phyloP scores from a whole-genome alignment of 768 basidiomycete species.

The Suillus americanus region DNA sequence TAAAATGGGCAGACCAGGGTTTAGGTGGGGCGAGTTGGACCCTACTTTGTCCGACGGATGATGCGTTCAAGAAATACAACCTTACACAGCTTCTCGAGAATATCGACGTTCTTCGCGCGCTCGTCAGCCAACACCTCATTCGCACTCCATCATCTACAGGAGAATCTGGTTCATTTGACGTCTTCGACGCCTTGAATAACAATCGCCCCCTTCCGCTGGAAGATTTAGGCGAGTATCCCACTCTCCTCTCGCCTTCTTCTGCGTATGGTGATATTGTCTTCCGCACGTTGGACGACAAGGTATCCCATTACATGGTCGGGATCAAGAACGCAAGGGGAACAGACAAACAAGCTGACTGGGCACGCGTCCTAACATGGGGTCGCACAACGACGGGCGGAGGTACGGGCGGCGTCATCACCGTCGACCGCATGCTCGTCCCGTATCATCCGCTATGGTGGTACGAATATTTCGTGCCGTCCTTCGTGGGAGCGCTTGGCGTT shows the following conservation, averaged over 20 bases:
- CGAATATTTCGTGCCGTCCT: slow-evolving; percentile 68
- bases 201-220: slow-evolving; percentile 73
- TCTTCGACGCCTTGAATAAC: slow-evolving; percentile 48
- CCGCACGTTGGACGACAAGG: slow-evolving; percentile 46
- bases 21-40: slow-evolving; percentile 72
- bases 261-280: slow-evolving; percentile 86
- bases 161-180: slow-evolving; percentile 22
- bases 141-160: slow-evolving; percentile 37
- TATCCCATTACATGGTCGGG: slow-evolving; percentile 55
- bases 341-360: slow-evolving; percentile 61
- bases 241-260: slow-evolving; percentile 65
- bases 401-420: slow-evolving; percentile 85
- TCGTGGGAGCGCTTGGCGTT: slow-evolving; percentile 59
- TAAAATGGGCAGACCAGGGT: slow-evolving; percentile 57
- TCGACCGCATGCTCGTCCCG: slow-evolving; percentile 81
- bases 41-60: slow-evolving; percentile 86
- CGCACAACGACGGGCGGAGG: slow-evolving; percentile 71
- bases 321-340: slow-evolving; percentile 74
- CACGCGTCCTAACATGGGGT: slow-evolving; percentile 69
- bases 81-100: slow-evolving; percentile 71
- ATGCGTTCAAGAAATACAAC: slow-evolving; percentile 87
- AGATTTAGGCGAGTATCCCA: slow-evolving; percentile 72
- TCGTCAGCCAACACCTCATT: slow-evolving; percentile 79
- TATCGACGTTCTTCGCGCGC: slow-evolving; percentile 46
- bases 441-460: slow-evolving; percentile 88